A percentile compares a stretch with the other conserved stretches of the same genome.
Evolutionary conservation across 441 rosid genomes (phyloP).

Genomic region (Geranium incanum): DNA sequence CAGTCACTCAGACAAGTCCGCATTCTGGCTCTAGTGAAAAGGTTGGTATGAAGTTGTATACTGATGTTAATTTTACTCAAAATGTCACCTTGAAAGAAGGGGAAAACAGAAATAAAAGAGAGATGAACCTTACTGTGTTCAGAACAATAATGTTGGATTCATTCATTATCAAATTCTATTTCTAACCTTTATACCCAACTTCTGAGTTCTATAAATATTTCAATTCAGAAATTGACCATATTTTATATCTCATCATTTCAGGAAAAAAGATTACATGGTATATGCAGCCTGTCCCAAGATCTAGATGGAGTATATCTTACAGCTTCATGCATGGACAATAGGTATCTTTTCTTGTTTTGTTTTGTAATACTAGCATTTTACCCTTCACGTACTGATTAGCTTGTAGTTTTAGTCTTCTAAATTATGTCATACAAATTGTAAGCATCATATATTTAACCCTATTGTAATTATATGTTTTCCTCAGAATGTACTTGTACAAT

Average conservation of each 20-base stretch:
- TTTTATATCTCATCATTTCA: constrained; percentile 26
- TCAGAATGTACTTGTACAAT: constrained; percentile 73
- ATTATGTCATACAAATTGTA: background rate
- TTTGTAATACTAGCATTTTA: background rate
- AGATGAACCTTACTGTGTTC: background rate
- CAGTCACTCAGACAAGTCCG: constrained; percentile 54
- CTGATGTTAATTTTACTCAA: background rate
- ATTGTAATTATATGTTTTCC: constrained; percentile 2
- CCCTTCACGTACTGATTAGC: background rate
- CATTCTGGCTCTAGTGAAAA: constrained; percentile 39
- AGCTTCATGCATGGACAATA: constrained; percentile 88
- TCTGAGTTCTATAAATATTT: background rate
- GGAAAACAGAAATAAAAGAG: background rate
- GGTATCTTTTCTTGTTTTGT: constrained; percentile 29
- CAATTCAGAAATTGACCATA: background rate
- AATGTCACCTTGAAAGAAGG: background rate
- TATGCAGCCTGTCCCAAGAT: constrained; percentile 85
- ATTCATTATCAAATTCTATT: background rate
- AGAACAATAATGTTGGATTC: background rate
- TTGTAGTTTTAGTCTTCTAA: background rate
- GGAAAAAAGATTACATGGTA: constrained; percentile 65
- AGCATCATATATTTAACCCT: background rate
- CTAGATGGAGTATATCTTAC: constrained; percentile 59
- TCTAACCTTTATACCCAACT: background rate
- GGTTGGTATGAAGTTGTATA: constrained; percentile 30